Evolutionary conservation across 345 rosid genomes (phyloP).

Genomic region (Physaria fendleri): DNA sequence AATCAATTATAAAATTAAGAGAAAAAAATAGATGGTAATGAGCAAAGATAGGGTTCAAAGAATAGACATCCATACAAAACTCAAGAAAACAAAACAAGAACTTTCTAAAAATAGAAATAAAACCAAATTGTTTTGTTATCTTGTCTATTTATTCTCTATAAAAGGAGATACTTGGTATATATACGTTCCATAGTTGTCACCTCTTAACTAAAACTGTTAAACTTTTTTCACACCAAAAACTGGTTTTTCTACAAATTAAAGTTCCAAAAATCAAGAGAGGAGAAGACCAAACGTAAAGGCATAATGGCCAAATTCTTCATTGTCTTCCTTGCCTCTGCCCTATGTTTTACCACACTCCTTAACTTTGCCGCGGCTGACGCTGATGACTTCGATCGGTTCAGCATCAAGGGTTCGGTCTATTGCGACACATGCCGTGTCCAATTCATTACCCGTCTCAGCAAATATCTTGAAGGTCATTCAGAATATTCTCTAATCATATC

Average conservation of each 20-base stretch:
- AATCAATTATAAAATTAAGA: not conserved
- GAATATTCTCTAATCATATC: not conserved
- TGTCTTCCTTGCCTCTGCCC: constrained; percentile 38
- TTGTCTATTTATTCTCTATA: constrained; percentile 19
- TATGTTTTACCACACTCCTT: constrained; percentile 41
- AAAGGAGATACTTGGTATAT: constrained; percentile 12
- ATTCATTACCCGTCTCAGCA: constrained; percentile 46
- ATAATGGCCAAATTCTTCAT: constrained; percentile 39
- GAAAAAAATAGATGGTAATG: constrained; percentile 16
- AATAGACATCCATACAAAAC: constrained; percentile 20
- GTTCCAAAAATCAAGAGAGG: constrained; percentile 14
- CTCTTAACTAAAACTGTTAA: constrained; percentile 12
- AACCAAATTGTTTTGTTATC: no score
- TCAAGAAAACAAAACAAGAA: constrained; percentile 15
- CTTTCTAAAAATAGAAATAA: constrained; percentile 22
- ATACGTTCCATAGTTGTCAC: constrained; percentile 4
- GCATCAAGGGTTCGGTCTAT: constrained; percentile 51
- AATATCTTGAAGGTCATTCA: constrained; percentile 35
- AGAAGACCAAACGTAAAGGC: not conserved
- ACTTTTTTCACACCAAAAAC: not conserved
- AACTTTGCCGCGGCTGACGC: constrained; percentile 30
- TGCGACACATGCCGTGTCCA: constrained; percentile 66
- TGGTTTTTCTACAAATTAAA: not conserved
- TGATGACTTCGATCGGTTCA: constrained; percentile 24
- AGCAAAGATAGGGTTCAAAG: constrained; percentile 18